Conservation (phyloP, 371 early-diverging fungal species). For the Rhizopus stolonifer region DNA sequence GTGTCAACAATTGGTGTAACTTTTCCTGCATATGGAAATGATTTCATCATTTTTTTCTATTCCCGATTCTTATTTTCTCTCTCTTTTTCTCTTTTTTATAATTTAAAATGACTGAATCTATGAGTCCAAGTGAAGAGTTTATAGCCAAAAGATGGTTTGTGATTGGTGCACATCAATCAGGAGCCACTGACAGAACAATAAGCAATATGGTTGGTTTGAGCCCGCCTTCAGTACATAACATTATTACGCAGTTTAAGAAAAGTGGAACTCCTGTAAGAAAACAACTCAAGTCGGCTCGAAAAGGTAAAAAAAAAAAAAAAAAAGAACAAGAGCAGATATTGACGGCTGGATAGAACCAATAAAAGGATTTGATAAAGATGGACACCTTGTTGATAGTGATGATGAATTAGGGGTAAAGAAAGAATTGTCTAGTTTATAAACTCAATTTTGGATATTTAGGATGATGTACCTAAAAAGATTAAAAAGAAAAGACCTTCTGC, state of each 20-base stretch:
- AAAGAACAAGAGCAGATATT: too few species aligned
- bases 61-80: not conserved
- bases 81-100: not conserved
- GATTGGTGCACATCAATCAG: slow-evolving; percentile 50
- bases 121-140: not conserved
- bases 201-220: slow-evolving; percentile 44
- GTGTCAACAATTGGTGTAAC: not conserved
- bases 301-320: slow-evolving; percentile 17
- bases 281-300: not conserved
- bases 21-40: not conserved
- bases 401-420: slow-evolving; percentile 18
- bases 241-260: slow-evolving; percentile 38
- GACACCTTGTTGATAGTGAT: slow-evolving; percentile 35
- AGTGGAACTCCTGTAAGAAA: slow-evolving; percentile 33
- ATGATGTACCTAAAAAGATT: not conserved
- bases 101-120: not conserved
- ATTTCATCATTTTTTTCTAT: not conserved
- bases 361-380: slow-evolving; percentile 41
- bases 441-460: too few species aligned
- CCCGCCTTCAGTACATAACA: slow-evolving; percentile 36
- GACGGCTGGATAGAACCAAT: too few species aligned
- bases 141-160: slow-evolving; percentile 36
- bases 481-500: slow-evolving; percentile 21
- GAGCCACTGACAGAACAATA: slow-evolving; percentile 42
- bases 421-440: slow-evolving; percentile 3